phyloP scores from a whole-genome alignment of 2,329 filamentous ascomycete species.

The Apiospora rasikravindrae region DNA sequence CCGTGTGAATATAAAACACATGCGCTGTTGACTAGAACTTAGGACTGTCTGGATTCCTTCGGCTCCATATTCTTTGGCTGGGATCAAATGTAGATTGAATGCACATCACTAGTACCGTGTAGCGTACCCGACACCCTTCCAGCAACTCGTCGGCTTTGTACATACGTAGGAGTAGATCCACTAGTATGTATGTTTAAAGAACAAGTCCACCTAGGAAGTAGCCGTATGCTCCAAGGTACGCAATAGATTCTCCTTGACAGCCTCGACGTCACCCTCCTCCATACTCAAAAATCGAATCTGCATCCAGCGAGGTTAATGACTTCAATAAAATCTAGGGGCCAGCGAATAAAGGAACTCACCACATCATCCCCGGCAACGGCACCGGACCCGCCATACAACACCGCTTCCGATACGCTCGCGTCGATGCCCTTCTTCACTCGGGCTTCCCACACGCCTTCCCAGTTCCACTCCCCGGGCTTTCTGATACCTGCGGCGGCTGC shows the following conservation, averaged over 20 bases:
- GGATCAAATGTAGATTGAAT: neutral
- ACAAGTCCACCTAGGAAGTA: neutral
- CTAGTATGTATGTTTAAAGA: neutral
- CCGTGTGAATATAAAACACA: too few relatives aligned
- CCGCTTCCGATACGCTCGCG: conserved; percentile 77
- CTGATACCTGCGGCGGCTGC: conserved; percentile 40
- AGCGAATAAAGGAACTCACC: conserved; percentile 54
- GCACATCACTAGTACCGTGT: neutral
- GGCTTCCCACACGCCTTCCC: conserved; percentile 96
- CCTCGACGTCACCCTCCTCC: conserved; percentile 63
- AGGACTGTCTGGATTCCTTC: too few relatives aligned
- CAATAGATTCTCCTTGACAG: conserved; percentile 62
- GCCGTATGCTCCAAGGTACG: conserved; percentile 44
- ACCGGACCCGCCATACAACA: conserved; percentile 72
- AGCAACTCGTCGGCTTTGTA: neutral
- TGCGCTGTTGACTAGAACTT: too few relatives aligned
- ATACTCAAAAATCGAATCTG: conserved; percentile 72
- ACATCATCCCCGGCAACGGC: conserved; percentile 69
- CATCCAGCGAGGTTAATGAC: conserved; percentile 19
- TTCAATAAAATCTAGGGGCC: neutral
- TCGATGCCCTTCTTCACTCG: conserved; percentile 81
- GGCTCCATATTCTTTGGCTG: too few relatives aligned
- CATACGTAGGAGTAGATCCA: neutral
- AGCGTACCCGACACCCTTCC: neutral
- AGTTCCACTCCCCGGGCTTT: conserved; percentile 88